Evolutionary conservation across 257 asterid species (phyloP).

Genomic region (Dorcoceras hygrometricum): DNA sequence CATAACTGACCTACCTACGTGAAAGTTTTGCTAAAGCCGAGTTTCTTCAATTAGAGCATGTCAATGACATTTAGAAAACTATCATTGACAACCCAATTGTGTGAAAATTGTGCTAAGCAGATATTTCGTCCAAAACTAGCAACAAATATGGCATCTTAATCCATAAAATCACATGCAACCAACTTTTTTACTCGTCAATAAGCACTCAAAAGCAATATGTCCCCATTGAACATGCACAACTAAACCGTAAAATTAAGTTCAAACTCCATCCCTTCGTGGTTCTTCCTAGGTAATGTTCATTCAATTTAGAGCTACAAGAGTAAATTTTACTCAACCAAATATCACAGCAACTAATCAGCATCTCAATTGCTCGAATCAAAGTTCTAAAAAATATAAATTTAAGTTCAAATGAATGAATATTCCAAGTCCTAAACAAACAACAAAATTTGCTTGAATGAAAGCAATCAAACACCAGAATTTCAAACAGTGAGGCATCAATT

Average conservation of each 20-base stretch:
- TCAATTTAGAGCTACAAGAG: background rate
- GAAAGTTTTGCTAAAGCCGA: background rate
- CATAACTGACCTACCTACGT: conserved; percentile 13
- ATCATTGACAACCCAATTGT: background rate
- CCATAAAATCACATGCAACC: background rate
- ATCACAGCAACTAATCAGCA: background rate
- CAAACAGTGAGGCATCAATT: background rate
- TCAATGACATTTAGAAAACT: conserved; percentile 1
- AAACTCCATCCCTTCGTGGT: background rate
- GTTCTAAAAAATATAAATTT: too few species aligned
- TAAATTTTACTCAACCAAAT: background rate
- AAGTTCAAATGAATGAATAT: too few species aligned
- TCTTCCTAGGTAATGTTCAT: background rate
- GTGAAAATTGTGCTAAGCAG: background rate
- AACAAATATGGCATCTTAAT: background rate
- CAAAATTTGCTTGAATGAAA: background rate
- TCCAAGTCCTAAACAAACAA: too few species aligned
- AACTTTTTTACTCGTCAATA: background rate
- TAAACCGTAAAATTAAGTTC: background rate
- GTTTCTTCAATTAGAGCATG: background rate
- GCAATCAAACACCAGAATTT: background rate
- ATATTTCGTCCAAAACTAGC: background rate
- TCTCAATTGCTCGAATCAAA: background rate
- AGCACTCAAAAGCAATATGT: background rate
- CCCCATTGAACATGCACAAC: background rate